phyloP scores from a whole-genome alignment of 306 rosid genomes.

The Quercus wislizeni region DNA sequence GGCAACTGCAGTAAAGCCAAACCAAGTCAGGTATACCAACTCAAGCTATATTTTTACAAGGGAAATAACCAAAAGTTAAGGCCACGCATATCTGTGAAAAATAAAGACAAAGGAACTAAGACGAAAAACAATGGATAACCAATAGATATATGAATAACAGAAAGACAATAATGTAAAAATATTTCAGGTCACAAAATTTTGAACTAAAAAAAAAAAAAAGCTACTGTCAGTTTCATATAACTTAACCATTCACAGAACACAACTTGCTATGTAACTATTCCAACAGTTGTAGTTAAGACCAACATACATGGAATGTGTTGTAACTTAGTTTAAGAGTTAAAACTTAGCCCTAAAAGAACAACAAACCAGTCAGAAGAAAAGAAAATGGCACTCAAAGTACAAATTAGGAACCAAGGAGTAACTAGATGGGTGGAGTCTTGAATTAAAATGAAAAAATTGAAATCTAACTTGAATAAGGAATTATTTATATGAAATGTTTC shows the following conservation, averaged over 20 bases:
- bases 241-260: background rate
- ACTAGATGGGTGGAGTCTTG: background rate
- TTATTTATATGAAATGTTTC: background rate
- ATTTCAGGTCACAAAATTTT: background rate
- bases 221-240: background rate
- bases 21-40: background rate
- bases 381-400: background rate
- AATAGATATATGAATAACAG: background rate
- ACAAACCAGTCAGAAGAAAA: background rate
- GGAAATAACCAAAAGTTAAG: constrained; percentile 19
- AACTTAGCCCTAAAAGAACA: background rate
- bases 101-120: background rate
- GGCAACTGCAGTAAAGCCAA: constrained; percentile 54
- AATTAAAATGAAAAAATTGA: background rate
- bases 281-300: background rate
- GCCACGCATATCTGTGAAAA: background rate
- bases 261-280: background rate
- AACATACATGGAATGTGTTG: background rate
- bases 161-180: constrained; percentile 10
- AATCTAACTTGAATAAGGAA: constrained; percentile 13
- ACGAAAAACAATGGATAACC: constrained; percentile 9
- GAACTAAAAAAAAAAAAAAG: background rate
- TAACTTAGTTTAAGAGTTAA: background rate
- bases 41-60: background rate
- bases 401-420: background rate